Base-by-base conservation (phyloP, 2,329 filamentous ascomycete species). In the Botryotinia narcissicola region DNA sequence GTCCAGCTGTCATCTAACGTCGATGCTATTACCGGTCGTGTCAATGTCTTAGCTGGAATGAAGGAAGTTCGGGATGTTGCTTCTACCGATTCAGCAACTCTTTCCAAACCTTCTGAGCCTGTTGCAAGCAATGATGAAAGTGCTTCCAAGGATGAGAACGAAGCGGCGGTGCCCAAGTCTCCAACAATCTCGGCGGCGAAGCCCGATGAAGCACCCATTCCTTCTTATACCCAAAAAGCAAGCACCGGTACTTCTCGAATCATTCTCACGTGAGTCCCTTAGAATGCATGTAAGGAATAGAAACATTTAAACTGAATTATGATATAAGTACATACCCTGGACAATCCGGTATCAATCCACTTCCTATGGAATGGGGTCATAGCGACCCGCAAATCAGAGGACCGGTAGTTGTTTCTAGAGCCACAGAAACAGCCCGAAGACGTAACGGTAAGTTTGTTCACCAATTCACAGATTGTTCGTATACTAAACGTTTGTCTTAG, bases 291-390 rank as follows among this genome's bases (percentile, higher is more conserved):
- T 42, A 68, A n/a, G 46, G 35, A 35, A 68, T 32, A 29, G 37
- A 20, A 29, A 59, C 62, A 68, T 60, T 35, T 44, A 10, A 14
- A 48, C 63, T 72, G 51, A 71, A 72, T 46, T 48, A 22, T 60
- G 62, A 68, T 59, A 68, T 18, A 74, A 89, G 88, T 69, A 97
- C 95, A 9, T 98, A 98, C 83, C 95, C 95, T 42, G 94, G 94
- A 78, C 95, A 98, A 84, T 94, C 93, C 77, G 95, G 95, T 75
- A 95, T 98, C 82, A 93, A 97, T 77, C 95, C 95, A n/a, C 85
- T 98, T 70, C 89, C 90, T 35, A 90, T 98, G 86, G 87, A 92
- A 78, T 98, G 95, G 95, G 95, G 95, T 69, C 89, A 93, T 72
- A 84, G 88, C 72, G 93, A 97, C 81, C 90, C 93, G 57, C 82